These are phyloP conservation scores for Telfairia occidentalis DNA, from an alignment of 331 rosid species.

Conservation along the genomic window DNA sequence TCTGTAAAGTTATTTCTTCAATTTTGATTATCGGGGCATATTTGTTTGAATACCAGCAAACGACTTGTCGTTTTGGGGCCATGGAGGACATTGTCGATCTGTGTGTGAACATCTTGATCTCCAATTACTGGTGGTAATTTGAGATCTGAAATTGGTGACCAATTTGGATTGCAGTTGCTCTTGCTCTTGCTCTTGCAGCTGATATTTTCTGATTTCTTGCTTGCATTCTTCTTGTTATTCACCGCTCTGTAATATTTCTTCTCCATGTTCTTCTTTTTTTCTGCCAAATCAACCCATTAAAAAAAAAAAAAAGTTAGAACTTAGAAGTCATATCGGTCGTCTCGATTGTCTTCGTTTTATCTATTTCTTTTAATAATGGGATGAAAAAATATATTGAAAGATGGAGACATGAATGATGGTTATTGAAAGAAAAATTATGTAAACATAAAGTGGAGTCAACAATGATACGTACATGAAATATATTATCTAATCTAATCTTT, in stretches of 20 bases:
- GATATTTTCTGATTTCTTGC: not conserved
- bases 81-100: not conserved
- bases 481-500: not conserved
- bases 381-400: too few relatives aligned
- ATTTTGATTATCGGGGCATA: not conserved
- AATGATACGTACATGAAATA: not conserved
- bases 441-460: not conserved
- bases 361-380: too few relatives aligned
- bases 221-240: not conserved
- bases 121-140: not conserved
- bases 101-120: not conserved
- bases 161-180: not conserved
- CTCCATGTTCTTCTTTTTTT: not conserved
- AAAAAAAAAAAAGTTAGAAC: not conserved
- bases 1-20: not conserved
- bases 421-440: not conserved
- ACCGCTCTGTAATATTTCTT: constrained; percentile 5
- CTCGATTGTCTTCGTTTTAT: too few relatives aligned
- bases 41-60: constrained; percentile 1
- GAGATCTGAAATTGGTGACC: constrained; percentile 11
- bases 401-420: too few relatives aligned
- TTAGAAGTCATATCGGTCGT: not conserved
- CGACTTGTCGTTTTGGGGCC: not conserved
- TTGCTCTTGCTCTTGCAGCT: not conserved
- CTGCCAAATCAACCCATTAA: not conserved